These are phyloP conservation scores for Lentinula guzmanii DNA, from an alignment of 768 basidiomycete genomes.

Conservation along the genomic window DNA sequence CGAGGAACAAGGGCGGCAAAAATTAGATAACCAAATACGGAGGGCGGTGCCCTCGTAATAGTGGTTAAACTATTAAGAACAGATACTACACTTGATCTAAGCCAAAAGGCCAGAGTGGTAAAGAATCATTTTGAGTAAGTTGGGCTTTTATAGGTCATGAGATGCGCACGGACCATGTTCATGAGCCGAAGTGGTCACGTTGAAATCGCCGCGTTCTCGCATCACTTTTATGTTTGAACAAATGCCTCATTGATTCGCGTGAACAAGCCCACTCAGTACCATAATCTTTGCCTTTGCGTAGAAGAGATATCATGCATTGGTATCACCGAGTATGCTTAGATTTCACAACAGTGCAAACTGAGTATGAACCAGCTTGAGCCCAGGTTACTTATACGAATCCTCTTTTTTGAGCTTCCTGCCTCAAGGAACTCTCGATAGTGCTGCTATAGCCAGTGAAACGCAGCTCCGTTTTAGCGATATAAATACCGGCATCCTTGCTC, in stretches of 20 bases:
- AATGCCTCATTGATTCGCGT: too few species aligned
- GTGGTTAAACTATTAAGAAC: constrained; percentile 39
- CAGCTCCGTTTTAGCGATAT: not conserved
- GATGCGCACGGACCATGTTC: not conserved
- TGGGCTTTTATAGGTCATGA: not conserved
- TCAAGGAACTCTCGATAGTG: not conserved
- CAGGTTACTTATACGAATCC: not conserved
- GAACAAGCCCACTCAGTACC: too few species aligned
- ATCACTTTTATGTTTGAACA: too few species aligned
- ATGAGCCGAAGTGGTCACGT: not conserved
- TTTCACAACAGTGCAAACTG: not conserved
- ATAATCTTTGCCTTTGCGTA: too few species aligned
- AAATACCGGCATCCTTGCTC: not conserved
- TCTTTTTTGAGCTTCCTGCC: not conserved
- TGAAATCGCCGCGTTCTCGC: too few species aligned
- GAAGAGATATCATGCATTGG: not conserved
- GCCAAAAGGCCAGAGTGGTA: constrained; percentile 94
- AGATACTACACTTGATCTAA: constrained; percentile 98
- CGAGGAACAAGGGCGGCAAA: constrained; percentile 44
- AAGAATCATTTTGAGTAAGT: constrained; percentile 21
- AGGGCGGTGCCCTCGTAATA: constrained; percentile 10
- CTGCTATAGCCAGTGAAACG: not conserved
- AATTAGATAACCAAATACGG: constrained; percentile 41
- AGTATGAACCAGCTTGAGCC: not conserved
- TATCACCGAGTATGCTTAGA: not conserved